Conservation (phyloP, 2,329 filamentous ascomycete species). For the Sphaceloma murrayae region DNA sequence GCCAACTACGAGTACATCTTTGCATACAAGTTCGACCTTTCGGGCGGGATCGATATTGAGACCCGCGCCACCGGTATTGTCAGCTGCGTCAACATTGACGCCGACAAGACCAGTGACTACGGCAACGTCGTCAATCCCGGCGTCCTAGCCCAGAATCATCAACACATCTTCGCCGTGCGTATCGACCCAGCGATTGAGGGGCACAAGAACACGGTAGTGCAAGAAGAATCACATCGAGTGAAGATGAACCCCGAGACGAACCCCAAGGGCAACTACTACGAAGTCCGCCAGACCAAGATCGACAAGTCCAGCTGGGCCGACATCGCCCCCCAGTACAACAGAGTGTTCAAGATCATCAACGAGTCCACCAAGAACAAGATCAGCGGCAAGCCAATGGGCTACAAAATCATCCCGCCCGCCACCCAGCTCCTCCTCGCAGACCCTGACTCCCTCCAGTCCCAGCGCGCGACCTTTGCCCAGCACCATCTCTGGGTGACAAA, state of each 20-base stretch:
- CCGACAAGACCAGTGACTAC: conserved; percentile 39
- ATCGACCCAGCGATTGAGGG: conserved; percentile 56
- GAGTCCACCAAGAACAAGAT: conserved; percentile 36
- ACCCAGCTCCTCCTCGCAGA: conserved; percentile 43
- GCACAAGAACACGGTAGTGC: conserved; percentile 42
- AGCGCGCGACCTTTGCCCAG: conserved; percentile 41
- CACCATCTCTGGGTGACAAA: conserved; percentile 48
- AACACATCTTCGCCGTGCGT: conserved; percentile 57
- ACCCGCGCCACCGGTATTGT: conserved; percentile 58
- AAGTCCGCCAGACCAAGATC: conserved; percentile 34
- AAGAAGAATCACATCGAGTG: conserved; percentile 45
- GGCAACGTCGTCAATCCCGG: conserved; percentile 53
- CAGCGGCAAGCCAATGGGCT: conserved; percentile 38
- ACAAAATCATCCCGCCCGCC: conserved; percentile 40
- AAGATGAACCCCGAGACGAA: conserved; percentile 46
- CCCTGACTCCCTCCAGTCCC: conserved; percentile 35
- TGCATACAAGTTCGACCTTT: conserved; percentile 54
- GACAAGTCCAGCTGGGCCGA: conserved; percentile 23
- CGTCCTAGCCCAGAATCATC: conserved; percentile 58
- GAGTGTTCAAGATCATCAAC: conserved; percentile 47
- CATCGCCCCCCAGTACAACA: conserved; percentile 39
- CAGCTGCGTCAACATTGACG: conserved; percentile 50
- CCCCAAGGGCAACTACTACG: conserved; percentile 53
- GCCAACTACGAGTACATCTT: conserved; percentile 65
- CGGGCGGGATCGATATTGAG: conserved; percentile 52